A percentile compares a stretch with the other conserved stretches of the same genome.
Conservation (phyloP, 2,329 filamentous ascomycete species). For the Fusarium newnesense region DNA sequence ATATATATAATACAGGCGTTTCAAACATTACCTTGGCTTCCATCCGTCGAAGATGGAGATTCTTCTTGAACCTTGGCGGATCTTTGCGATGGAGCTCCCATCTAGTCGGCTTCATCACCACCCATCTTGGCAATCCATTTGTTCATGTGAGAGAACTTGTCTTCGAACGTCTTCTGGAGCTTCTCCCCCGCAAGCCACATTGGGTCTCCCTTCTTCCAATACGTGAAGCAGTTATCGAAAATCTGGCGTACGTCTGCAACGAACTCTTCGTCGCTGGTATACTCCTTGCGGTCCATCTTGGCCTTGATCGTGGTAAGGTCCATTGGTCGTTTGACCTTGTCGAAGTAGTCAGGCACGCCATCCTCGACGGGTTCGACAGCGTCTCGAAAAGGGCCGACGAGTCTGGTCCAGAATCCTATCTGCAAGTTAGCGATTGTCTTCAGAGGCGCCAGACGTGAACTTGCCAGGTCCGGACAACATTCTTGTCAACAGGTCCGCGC, state of each 20-base stretch:
- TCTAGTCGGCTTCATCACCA: slow-evolving; percentile 49
- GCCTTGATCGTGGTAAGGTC: slow-evolving; percentile 68
- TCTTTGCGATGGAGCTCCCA: background rate
- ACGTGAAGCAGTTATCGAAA: slow-evolving; percentile 72
- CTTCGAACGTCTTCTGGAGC: slow-evolving; percentile 67
- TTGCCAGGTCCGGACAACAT: slow-evolving; percentile 72
- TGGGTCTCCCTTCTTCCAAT: slow-evolving; percentile 66
- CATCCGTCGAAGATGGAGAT: background rate
- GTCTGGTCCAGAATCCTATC: slow-evolving; percentile 72
- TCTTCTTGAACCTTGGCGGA: background rate
- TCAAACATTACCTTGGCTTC: background rate
- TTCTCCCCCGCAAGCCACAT: slow-evolving; percentile 67
- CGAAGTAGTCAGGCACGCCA: slow-evolving; percentile 69
- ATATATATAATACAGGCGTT: slow-evolving; percentile 5
- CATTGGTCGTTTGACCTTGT: slow-evolving; percentile 71
- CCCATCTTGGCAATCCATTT: slow-evolving; percentile 68
- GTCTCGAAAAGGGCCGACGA: slow-evolving; percentile 70
- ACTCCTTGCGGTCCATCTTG: slow-evolving; percentile 67
- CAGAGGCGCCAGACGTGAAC: background rate
- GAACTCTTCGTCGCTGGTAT: slow-evolving; percentile 64
- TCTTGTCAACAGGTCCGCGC: slow-evolving; percentile 64
- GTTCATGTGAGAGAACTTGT: slow-evolving; percentile 68
- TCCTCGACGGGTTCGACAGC: slow-evolving; percentile 67
- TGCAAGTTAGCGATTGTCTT: slow-evolving; percentile 3
- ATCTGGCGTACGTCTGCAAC: slow-evolving; percentile 68